Conservation (phyloP, 1,284 basidiomycete genomes). For the Puccinia horiana region DNA sequence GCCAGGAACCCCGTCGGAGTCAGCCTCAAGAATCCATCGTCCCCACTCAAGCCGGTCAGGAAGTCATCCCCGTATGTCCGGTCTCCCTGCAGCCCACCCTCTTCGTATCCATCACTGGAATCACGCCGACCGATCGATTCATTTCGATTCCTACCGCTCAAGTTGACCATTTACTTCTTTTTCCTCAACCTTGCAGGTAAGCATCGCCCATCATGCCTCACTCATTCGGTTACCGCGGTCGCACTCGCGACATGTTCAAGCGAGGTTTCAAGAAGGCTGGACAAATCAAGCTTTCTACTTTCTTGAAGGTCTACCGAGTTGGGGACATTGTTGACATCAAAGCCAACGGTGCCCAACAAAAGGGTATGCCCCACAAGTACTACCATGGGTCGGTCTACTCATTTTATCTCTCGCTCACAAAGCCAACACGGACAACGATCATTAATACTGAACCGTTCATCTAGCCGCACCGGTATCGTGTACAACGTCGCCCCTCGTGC, state of each 20-base stretch:
- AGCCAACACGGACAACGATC: background rate
- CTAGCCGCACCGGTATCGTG: conserved; percentile 89
- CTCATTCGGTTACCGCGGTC: conserved; percentile 99
- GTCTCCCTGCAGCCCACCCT: background rate
- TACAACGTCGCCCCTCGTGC: conserved; percentile 96
- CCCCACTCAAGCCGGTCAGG: background rate
- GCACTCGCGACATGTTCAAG: conserved; percentile 99
- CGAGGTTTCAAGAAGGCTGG: conserved; percentile 75
- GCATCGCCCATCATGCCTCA: conserved; percentile 85
- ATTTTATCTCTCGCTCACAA: background rate
- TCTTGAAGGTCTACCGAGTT: conserved; percentile 86
- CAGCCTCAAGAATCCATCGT: background rate
- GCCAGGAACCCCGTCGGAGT: background rate
- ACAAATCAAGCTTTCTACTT: conserved; percentile 85
- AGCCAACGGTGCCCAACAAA: conserved; percentile 97
- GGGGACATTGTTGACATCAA: conserved; percentile 99
- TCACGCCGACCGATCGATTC: background rate
- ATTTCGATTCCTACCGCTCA: background rate
- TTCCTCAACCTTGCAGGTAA: conserved; percentile 3
- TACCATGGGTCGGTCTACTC: conserved; percentile 53
- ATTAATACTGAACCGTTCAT: background rate
- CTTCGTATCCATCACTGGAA: background rate
- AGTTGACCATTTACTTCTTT: background rate
- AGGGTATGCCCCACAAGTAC: conserved; percentile 99
- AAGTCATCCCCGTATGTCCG: conserved; percentile 8